Evolutionary conservation across 1,284 basidiomycete species (phyloP).

Genomic region (Fomitiporia mediterranea): DNA sequence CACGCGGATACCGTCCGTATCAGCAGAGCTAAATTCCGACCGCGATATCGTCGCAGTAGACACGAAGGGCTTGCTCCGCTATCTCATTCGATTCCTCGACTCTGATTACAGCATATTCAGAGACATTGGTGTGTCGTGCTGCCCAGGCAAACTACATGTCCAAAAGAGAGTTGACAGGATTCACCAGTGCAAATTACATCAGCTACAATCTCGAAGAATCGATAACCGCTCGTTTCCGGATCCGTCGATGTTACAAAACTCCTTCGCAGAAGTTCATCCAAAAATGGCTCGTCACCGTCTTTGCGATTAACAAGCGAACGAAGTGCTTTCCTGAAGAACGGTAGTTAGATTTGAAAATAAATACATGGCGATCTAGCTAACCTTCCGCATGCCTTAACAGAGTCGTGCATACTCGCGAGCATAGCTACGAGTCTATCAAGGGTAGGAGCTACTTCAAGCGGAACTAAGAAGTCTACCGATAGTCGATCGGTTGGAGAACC

Average conservation of each 20-base stretch:
- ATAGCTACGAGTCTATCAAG: conserved; percentile 66
- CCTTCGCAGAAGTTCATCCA: conserved; percentile 67
- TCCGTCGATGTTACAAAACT: conserved; percentile 63
- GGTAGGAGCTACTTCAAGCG: conserved; percentile 47
- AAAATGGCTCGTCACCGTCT: conserved; percentile 54
- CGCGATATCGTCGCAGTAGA: conserved; percentile 67
- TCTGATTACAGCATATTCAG: conserved; percentile 82
- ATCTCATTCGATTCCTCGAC: conserved; percentile 82
- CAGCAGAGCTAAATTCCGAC: conserved; percentile 61
- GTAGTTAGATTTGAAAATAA: conserved; percentile 19
- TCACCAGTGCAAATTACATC: conserved; percentile 65
- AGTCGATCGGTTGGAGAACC: conserved; percentile 58
- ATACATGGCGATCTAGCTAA: conserved; percentile 34
- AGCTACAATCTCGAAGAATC: conserved; percentile 78
- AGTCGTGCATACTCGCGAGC: conserved; percentile 51
- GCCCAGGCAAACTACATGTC: conserved; percentile 77
- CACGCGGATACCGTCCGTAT: conserved; percentile 63
- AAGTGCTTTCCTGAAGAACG: conserved; percentile 64
- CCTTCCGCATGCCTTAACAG: conserved; percentile 56
- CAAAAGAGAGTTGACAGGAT: conserved; percentile 61
- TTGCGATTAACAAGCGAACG: conserved; percentile 65
- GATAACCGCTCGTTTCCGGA: conserved; percentile 49
- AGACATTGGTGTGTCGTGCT: conserved; percentile 81
- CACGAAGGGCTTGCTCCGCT: conserved; percentile 79
- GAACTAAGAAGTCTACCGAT: conserved; percentile 44